phyloP scores from a whole-genome alignment of 1,284 basidiomycete species.

The Neonothopanus nambi region DNA sequence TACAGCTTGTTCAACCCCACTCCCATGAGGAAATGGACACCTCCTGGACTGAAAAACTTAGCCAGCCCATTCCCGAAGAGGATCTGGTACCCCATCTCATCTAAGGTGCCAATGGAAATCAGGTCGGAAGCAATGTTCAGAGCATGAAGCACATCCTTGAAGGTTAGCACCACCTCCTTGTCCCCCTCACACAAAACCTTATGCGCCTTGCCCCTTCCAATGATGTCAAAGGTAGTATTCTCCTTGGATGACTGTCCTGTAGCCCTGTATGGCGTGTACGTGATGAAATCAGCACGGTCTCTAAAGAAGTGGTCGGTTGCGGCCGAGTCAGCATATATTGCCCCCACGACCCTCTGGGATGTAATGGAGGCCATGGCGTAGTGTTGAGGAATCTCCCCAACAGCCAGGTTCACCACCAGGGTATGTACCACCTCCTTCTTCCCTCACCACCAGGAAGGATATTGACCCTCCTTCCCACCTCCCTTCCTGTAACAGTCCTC shows the following conservation, averaged over 20 bases:
- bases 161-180: neutral
- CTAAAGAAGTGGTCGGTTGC: constrained; percentile 8
- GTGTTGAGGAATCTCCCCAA: neutral
- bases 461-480: constrained; percentile 12
- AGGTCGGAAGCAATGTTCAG: neutral
- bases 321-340: constrained; percentile 1
- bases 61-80: too few relatives aligned
- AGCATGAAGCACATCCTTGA: constrained; percentile 1
- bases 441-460: constrained; percentile 6
- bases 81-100: neutral
- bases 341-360: neutral
- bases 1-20: neutral
- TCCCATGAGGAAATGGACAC: too few relatives aligned
- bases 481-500: constrained; percentile 7
- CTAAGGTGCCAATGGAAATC: neutral
- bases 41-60: too few relatives aligned
- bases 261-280: neutral
- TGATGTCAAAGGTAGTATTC: too few relatives aligned
- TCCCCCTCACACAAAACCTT: neutral
- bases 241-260: too few relatives aligned
- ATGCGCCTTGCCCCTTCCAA: neutral
- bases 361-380: too few relatives aligned
- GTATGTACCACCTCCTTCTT: neutral
- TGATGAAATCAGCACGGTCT: neutral
- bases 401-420: neutral